A percentile compares a stretch with the other conserved stretches of the same genome.
Evolutionary conservation across 1,139 yeast species (phyloP).

Genomic region (Maudiozyma humilis): DNA sequence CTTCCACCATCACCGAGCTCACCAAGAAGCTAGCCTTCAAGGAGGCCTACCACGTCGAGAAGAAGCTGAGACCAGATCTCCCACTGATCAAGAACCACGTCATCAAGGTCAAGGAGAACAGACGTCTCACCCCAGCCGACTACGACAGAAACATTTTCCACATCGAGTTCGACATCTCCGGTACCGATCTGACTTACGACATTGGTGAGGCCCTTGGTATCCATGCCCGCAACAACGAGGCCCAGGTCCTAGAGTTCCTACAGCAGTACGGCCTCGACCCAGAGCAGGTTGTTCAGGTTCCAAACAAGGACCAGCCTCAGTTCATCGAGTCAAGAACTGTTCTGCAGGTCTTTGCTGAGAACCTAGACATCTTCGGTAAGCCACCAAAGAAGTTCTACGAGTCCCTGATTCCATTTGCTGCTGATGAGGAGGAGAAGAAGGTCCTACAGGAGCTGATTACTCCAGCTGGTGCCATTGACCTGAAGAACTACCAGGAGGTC

Average conservation of each 20-base stretch:
- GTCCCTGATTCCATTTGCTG: conserved; percentile 63
- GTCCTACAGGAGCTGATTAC: conserved; percentile 57
- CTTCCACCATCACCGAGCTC: conserved; percentile 38
- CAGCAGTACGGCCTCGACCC: conserved; percentile 56
- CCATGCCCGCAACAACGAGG: conserved; percentile 75
- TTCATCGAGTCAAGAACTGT: conserved; percentile 68
- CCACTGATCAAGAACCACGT: conserved; percentile 73
- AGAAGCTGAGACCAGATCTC: conserved; percentile 76
- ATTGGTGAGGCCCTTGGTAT: conserved; percentile 97
- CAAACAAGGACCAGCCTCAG: conserved; percentile 57
- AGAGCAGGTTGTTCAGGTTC: conserved; percentile 60
- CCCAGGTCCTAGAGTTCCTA: conserved; percentile 61
- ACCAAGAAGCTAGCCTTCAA: conserved; percentile 70
- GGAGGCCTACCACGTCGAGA: conserved; percentile 59
- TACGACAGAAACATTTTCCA: conserved; percentile 95
- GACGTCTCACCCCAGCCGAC: conserved; percentile 83
- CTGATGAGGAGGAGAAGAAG: conserved; percentile 58
- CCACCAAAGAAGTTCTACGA: conserved; percentile 95
- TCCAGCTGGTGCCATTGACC: conserved; percentile 76
- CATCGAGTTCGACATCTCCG: conserved; percentile 84
- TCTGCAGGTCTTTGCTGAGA: conserved; percentile 70
- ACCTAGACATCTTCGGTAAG: conserved; percentile 83
- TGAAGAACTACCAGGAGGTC: conserved; percentile 79
- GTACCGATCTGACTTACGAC: conserved; percentile 84
- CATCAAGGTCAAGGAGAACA: conserved; percentile 85